Evolutionary conservation across 345 rosid genomes (phyloP), one percentile per base, ranked within the genome.

Genomic region (Camelina hispida): DNA sequence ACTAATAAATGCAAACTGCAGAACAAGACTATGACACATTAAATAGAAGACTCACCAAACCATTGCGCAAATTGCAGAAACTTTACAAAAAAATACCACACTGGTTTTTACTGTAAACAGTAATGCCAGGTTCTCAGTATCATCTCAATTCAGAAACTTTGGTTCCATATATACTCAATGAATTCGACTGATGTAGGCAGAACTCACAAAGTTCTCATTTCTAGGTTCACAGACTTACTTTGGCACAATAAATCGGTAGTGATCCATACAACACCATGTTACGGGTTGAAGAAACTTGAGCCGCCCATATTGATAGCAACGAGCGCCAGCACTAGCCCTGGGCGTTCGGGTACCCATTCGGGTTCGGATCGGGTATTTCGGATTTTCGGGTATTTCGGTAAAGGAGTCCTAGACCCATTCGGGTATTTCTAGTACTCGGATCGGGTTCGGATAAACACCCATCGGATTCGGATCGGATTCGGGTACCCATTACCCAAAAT

Each of bases 211-310:
- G 15, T 46, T 62, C 25, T 34, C 72, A 69, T 68, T 38, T 56
- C 16, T 18, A 30, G 47, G 71, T 68, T 61, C 58, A 35, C 78
- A 82, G 57, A 76, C 67, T 83, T 83, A 84, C 89, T 55, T 71
- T 68, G 68, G 65, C 68, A 59, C 62, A 71, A 55, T 38, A 77
- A 71, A 68, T 75, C 44, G 50, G 52, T n/a, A 71, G 69, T 65
- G 74, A 70, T 66, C 48, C 59, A 58, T 42, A 47, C 54, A 58
- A 61, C 47, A 54, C 74, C 77, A 53, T 37, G 55, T 88, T 84
- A 95, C 78, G 99, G 98, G 80, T 92, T 92, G 88, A 95, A 95
- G 75, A 90, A 83, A 84, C 88, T 80, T 68, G 97, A 86, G 71
- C 88, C 88, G 23, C 85, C 84, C 78, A 86, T 77, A 77, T 73